Evolutionary conservation across 305 asterid genomes (phyloP).

Genomic region (Lippia alba): DNA sequence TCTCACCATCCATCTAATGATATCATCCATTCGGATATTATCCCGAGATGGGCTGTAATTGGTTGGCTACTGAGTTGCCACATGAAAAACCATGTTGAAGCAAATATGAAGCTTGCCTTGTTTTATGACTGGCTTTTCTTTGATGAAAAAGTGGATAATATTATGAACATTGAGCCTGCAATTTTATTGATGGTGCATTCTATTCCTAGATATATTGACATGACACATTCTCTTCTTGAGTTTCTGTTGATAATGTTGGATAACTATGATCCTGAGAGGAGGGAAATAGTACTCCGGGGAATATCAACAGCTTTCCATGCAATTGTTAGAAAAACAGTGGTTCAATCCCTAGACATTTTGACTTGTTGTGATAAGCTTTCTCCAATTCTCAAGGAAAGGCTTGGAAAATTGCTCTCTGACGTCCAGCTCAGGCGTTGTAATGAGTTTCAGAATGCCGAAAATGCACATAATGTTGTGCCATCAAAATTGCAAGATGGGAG

Average conservation of each 20-base stretch:
- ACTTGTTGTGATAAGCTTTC: conserved; percentile 56
- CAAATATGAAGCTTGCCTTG: conserved; percentile 81
- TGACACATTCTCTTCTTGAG: conserved; percentile 75
- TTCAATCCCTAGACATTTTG: conserved; percentile 67
- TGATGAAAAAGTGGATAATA: conserved; percentile 63
- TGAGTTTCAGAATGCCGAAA: conserved; percentile 25
- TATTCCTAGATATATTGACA: conserved; percentile 64
- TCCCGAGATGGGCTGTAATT: conserved; percentile 85
- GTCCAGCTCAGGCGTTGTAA: conserved; percentile 25
- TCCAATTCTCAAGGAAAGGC: conserved; percentile 66
- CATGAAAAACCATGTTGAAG: conserved; percentile 59
- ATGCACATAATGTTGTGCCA: conserved; percentile 8
- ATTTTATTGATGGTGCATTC: conserved; percentile 75
- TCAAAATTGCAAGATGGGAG: not conserved
- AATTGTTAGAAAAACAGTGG: conserved; percentile 61
- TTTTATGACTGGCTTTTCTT: conserved; percentile 92
- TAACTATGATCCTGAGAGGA: conserved; percentile 77
- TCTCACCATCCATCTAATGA: conserved; percentile 77
- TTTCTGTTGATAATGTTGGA: conserved; percentile 70
- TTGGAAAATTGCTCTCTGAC: conserved; percentile 49
- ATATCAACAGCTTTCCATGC: conserved; percentile 61
- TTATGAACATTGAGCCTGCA: conserved; percentile 86
- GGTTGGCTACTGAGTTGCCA: conserved; percentile 77
- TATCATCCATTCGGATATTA: conserved; percentile 57
- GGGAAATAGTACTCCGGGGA: conserved; percentile 55